Evolutionary conservation across 768 basidiomycete genomes (phyloP).

Genomic region (Pisolithus microcarpus): DNA sequence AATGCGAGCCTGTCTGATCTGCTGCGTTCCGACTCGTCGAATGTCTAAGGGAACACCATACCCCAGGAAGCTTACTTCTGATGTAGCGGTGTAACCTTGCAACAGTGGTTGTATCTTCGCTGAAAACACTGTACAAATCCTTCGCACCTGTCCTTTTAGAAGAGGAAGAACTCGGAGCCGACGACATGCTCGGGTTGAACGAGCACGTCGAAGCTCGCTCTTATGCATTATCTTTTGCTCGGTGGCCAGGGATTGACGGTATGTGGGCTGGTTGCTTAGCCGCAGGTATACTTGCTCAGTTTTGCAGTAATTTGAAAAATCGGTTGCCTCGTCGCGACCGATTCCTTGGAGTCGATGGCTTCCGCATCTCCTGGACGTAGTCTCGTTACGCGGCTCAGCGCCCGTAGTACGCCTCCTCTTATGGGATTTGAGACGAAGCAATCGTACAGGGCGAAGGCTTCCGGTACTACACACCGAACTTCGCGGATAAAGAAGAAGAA

Average conservation of each 20-base stretch:
- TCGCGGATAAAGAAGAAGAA: background rate
- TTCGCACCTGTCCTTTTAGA: conserved; percentile 7
- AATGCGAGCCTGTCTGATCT: conserved; percentile 13
- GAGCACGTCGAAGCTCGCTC: conserved; percentile 33
- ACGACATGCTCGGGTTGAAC: conserved; percentile 4
- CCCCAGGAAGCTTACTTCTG: conserved; percentile 12
- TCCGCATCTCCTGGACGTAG: background rate
- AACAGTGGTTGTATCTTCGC: conserved; percentile 3
- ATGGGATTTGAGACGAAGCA: background rate
- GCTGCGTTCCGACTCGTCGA: conserved; percentile 18
- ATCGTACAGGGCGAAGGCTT: background rate
- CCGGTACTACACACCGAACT: background rate
- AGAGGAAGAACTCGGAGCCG: background rate
- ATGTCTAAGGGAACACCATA: conserved; percentile 10
- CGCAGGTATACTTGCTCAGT: background rate
- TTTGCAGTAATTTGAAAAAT: conserved; percentile 1
- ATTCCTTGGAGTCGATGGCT: background rate
- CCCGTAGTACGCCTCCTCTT: background rate
- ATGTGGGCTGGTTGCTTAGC: background rate
- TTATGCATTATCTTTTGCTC: conserved; percentile 33
- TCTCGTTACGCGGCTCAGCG: background rate
- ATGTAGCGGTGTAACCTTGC: conserved; percentile 8
- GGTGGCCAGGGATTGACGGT: conserved; percentile 33
- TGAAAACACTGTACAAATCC: conserved; percentile 14
- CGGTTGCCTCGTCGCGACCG: background rate